phyloP scores from a whole-genome alignment of 441 rosid genomes.

The Brassica hybrid region DNA sequence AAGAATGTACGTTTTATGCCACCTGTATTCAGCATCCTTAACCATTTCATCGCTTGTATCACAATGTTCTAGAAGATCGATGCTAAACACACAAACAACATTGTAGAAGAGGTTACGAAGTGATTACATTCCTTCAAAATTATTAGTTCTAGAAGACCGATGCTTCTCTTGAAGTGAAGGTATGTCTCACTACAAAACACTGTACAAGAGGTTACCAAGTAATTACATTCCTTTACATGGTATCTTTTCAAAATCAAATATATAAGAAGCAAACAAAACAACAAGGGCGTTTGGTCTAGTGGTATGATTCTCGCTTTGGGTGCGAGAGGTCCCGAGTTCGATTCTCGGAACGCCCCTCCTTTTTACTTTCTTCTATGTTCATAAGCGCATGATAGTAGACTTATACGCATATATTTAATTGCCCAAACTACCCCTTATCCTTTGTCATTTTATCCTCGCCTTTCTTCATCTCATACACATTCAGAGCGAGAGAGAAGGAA shows the following conservation, averaged over 20 bases:
- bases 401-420: too few species aligned
- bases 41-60: too few species aligned
- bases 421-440: constrained; percentile 23
- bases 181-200: neutral
- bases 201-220: neutral
- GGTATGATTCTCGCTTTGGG: constrained; percentile 98
- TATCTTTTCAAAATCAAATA: too few species aligned
- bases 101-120: neutral
- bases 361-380: neutral
- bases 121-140: neutral
- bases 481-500: neutral
- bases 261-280: neutral
- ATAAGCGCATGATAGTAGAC: neutral
- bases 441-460: constrained; percentile 19
- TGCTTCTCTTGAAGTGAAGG: neutral
- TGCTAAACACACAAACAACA: neutral
- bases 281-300: constrained; percentile 66
- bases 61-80: too few species aligned
- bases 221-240: neutral
- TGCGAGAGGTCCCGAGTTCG: constrained; percentile 97
- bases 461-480: neutral
- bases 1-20: neutral
- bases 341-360: constrained; percentile 68
- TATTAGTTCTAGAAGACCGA: neutral
- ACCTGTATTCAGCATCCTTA: too few species aligned